Evolutionary conservation across 2,329 filamentous ascomycete species (phyloP), one percentile per base, ranked within the genome.

Genomic region (Sporothrix protearum): DNA sequence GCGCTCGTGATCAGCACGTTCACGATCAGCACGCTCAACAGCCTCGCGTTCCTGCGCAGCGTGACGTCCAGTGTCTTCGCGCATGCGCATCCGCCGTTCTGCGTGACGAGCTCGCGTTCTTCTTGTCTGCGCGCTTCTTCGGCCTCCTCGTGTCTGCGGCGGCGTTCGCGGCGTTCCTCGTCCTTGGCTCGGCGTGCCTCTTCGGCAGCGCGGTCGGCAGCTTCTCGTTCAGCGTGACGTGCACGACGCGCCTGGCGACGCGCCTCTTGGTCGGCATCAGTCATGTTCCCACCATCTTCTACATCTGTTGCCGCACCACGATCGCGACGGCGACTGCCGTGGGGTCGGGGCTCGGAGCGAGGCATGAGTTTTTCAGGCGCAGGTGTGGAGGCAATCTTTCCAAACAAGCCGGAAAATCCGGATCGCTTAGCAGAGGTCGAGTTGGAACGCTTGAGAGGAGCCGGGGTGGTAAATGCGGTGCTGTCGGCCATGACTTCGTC

Each of bases 221-320:
- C 84, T 70, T 82, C 80, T 14, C 80, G 82, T 71, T 89, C 87
- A 1, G 85, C 84, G 19, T 85, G 85, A 68, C 83, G 85, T 1
- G 87, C 85, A 71, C 85, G 86, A n/a, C 90, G 87, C 71, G 88
- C 88, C 39, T 87, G 88, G 59, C 85, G 85, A 64, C 88, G 86
- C 28, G 86, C 87, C 78, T 92, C 90, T 33, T 90, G 71, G 84
- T 85, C 8, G 80, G 72, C 74, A 16, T 78, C 78, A 0, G 74
- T 74, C 25, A 64, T 47, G 9, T 63, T 69, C 0, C n/a, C 69
- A 2, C 55, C 82, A 51, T 86, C 88, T 4, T 83, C 86, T 22
- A 86, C 85, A 55, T 88, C 86, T 0, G 85, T 85, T 8, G 82
- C 80, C 30, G 30, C 30, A 5, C 53, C 63, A 1, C 85, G 86